Base-by-base conservation (phyloP, 768 basidiomycete genomes). In the Pluteus cervinus region DNA sequence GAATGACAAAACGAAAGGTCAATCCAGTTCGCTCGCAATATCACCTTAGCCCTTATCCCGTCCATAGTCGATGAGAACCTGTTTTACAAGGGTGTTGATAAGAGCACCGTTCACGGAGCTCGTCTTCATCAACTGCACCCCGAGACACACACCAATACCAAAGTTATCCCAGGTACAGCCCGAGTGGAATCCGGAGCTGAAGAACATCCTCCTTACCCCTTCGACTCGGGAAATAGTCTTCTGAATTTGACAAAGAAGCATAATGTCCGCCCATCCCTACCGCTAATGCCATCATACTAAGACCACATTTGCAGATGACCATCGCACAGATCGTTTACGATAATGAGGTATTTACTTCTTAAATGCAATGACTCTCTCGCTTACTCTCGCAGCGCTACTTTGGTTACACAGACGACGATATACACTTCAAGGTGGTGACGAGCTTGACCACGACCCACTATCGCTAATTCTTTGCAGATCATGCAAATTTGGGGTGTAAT, bases 281-380 rank as follows among this genome's bases (percentile, higher is more conserved):
- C 35, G 37, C 12, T 32, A 15, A 37, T 36, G 29, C 33, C 21
- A 29, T 24, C 34, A 23, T 33, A 33, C 24, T 46, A 24, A 46
- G 43, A 20, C 38, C 29, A 42, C 36, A 7, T 32, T 37, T 35
- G 22, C 49, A 93, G 90, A 75, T 92, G 71, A 90, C 89, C 3
- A 92, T 94, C 47, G 88, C 91, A 7, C 91, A 94, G 61, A 83
- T 91, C 34, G 89, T 94, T 1, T 86, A 88, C 55, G 86, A 93
- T 58, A 96, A 96, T 52, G 91, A 96, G 59, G 73, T 76, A 20
- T 14, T 48, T 28, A 24, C 24, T 12, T 32, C n/a, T n/a, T n/a
- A n/a, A n/a, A n/a, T n/a, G n/a, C n/a, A n/a, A n/a, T n/a, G n/a
- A n/a, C n/a, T n/a, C n/a, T n/a, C n/a, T n/a, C n/a, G n/a, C n/a